phyloP scores from a whole-genome alignment of 2,329 filamentous ascomycete species.

The Aspergillus novoparasiticus region DNA sequence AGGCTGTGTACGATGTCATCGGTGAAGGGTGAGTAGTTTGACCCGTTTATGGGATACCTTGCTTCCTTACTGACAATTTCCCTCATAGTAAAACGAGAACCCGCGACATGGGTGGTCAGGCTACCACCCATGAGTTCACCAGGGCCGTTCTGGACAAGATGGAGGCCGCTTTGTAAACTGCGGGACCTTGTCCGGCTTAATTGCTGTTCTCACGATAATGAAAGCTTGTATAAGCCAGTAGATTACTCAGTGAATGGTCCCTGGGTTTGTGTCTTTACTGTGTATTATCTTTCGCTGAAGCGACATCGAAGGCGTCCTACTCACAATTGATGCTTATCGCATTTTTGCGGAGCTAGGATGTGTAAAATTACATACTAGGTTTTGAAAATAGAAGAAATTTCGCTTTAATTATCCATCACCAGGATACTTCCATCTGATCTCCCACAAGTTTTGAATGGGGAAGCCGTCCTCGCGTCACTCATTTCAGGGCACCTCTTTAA shows the following conservation, averaged over 20 bases:
- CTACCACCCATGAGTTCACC: slow-evolving; percentile 93
- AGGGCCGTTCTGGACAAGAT: slow-evolving; percentile 92
- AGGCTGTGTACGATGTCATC: slow-evolving; percentile 76
- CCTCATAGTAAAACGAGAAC: slow-evolving; percentile 75
- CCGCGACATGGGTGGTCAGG: slow-evolving; percentile 90
- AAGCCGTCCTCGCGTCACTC: background rate
- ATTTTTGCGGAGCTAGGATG: slow-evolving; percentile 13
- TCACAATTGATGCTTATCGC: slow-evolving; percentile 16
- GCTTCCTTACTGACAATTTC: slow-evolving; percentile 43
- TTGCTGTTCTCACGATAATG: slow-evolving; percentile 29
- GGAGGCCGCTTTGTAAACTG: slow-evolving; percentile 67
- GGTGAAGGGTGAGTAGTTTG: slow-evolving; percentile 73
- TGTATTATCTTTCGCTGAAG: slow-evolving; percentile 32
- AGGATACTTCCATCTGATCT: background rate
- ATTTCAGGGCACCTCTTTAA: background rate
- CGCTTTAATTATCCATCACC: background rate
- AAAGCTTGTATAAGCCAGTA: slow-evolving; percentile 21
- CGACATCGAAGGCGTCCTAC: slow-evolving; percentile 25
- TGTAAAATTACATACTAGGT: slow-evolving; percentile 21
- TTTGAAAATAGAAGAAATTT: slow-evolving; percentile 14
- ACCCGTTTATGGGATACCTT: background rate
- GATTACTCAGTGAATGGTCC: slow-evolving; percentile 15
- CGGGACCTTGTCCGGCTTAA: slow-evolving; percentile 15
- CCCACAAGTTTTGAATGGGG: background rate
- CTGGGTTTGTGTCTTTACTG: slow-evolving; percentile 22